phyloP scores from a whole-genome alignment of 306 rosid genomes.

The Fragaria vesca region DNA sequence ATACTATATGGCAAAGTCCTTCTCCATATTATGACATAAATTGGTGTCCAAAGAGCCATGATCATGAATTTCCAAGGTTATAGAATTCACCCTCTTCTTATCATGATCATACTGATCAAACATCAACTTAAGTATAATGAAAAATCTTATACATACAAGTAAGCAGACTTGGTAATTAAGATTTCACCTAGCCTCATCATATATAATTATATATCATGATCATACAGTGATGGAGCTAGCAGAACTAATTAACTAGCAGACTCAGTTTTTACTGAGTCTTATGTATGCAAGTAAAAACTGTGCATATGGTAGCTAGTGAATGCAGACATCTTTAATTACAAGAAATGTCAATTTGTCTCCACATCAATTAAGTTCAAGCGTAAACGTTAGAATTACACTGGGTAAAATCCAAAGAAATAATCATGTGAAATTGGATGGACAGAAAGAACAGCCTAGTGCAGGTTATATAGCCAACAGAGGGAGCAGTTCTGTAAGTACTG shows the following conservation, averaged over 20 bases:
- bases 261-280: background rate
- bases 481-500: constrained; percentile 8
- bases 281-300: background rate
- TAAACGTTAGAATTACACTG: background rate
- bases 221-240: background rate
- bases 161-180: background rate
- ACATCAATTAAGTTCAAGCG: background rate
- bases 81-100: background rate
- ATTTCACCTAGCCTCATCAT: background rate
- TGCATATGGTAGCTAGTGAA: background rate
- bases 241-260: background rate
- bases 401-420: constrained; percentile 6
- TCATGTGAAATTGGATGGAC: background rate
- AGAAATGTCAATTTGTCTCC: background rate
- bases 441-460: constrained; percentile 1
- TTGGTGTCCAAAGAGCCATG: background rate
- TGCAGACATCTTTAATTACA: background rate
- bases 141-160: background rate
- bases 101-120: background rate
- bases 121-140: background rate
- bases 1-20: background rate
- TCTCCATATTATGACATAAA: background rate
- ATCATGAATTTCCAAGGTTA: background rate
- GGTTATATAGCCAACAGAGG: constrained; percentile 7
- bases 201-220: background rate